Conservation (phyloP, 202 grass and related monocot genomes). For the Schoenoplectus triqueter region DNA sequence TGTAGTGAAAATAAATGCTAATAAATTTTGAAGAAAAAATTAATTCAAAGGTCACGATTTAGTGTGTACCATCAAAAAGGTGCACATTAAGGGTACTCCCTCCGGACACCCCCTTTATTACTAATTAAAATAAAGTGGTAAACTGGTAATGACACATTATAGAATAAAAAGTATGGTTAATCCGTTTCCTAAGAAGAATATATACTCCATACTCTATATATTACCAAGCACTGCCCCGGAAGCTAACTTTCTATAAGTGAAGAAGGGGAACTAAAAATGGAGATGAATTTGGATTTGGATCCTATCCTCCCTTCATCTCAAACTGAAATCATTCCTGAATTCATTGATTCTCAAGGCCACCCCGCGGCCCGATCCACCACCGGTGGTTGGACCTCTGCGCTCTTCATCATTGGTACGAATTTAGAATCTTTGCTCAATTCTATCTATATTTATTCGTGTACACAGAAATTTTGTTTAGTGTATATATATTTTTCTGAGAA, state of each 20-base stretch:
- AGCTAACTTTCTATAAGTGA: not conserved
- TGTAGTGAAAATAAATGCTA: too few species aligned
- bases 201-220: too few species aligned
- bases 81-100: too few species aligned
- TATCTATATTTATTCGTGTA: not conserved
- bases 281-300: constrained; percentile 19
- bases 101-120: too few species aligned
- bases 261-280: not conserved
- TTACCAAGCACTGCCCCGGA: not conserved
- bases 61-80: too few species aligned
- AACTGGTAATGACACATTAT: too few species aligned
- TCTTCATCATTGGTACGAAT: constrained; percentile 73
- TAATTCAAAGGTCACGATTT: too few species aligned
- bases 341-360: constrained; percentile 47
- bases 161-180: too few species aligned
- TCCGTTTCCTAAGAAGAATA: too few species aligned
- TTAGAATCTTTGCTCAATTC: not conserved
- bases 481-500: not conserved
- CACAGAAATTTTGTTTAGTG: not conserved
- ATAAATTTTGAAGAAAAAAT: too few species aligned
- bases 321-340: constrained; percentile 48
- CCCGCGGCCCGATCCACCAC: constrained; percentile 44
- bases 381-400: constrained; percentile 61
- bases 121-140: too few species aligned
- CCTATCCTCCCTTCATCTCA: constrained; percentile 40